Evolutionary conservation across 495 filamentous ascomycete species (phyloP).

Genomic region (Penicillium daleae): DNA sequence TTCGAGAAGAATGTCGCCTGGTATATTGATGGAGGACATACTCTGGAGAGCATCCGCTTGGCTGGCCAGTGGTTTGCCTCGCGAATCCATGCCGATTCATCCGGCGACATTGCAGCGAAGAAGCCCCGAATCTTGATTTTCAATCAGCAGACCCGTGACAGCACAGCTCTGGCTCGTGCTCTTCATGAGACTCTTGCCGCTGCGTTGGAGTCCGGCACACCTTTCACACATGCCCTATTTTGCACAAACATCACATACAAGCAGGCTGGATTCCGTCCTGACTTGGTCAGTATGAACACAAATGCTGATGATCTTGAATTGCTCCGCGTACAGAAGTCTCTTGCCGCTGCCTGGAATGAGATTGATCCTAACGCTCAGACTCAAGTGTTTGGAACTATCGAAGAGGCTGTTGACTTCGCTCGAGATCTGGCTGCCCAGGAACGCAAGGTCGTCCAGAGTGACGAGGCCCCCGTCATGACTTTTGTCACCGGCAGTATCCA

Average conservation of each 20-base stretch:
- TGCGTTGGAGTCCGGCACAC: slow-evolving; percentile 53
- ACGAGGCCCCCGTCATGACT: slow-evolving; percentile 51
- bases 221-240: slow-evolving; percentile 84
- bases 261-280: slow-evolving; percentile 67
- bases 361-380: slow-evolving; percentile 66
- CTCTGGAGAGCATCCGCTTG: slow-evolving; percentile 79
- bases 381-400: slow-evolving; percentile 73
- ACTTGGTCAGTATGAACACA: slow-evolving; percentile 77
- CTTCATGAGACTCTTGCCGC: slow-evolving; percentile 68
- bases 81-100: slow-evolving; percentile 53
- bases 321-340: slow-evolving; percentile 71
- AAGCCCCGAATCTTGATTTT: slow-evolving; percentile 77
- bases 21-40: slow-evolving; percentile 94
- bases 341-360: slow-evolving; percentile 72
- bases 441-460: slow-evolving; percentile 30
- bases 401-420: slow-evolving; percentile 78
- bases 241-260: slow-evolving; percentile 86
- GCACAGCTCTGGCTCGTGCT: slow-evolving; percentile 63
- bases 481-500: slow-evolving; percentile 86
- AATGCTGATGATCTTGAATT: slow-evolving; percentile 67
- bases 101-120: slow-evolving; percentile 41
- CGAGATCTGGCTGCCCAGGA: slow-evolving; percentile 53
- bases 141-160: slow-evolving; percentile 90
- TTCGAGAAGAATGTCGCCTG: slow-evolving; percentile 69
- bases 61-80: slow-evolving; percentile 81